phyloP scores from a whole-genome alignment of 2,329 filamentous ascomycete species.

The Teratosphaeria zuluensis region DNA sequence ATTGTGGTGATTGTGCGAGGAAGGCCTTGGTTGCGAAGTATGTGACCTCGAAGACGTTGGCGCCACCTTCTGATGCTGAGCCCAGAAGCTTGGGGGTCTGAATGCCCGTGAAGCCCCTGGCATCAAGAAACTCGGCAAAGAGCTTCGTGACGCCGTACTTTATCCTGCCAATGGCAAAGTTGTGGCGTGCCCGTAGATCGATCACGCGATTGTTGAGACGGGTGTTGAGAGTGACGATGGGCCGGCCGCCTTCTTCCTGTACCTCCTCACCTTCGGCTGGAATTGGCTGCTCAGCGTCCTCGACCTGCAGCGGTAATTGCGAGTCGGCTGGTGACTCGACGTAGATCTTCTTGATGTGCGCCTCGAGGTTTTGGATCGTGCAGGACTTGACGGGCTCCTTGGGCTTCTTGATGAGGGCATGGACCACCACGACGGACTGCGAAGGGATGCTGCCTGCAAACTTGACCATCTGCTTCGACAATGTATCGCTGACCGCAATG shows the following conservation, averaged over 20 bases:
- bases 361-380: slow-evolving; percentile 67
- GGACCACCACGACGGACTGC: slow-evolving; percentile 65
- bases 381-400: slow-evolving; percentile 83
- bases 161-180: slow-evolving; percentile 74
- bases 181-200: slow-evolving; percentile 83
- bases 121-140: slow-evolving; percentile 70
- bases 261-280: slow-evolving; percentile 38
- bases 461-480: slow-evolving; percentile 84
- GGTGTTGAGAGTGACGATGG: slow-evolving; percentile 71
- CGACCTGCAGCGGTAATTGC: slow-evolving; percentile 50
- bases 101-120: slow-evolving; percentile 68
- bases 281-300: slow-evolving; percentile 42
- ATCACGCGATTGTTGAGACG: slow-evolving; percentile 86
- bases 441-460: slow-evolving; percentile 65
- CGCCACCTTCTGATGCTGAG: slow-evolving; percentile 83
- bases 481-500: slow-evolving; percentile 48
- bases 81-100: slow-evolving; percentile 85
- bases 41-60: slow-evolving; percentile 79
- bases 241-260: slow-evolving; percentile 44
- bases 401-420: slow-evolving; percentile 71
- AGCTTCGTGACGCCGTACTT: slow-evolving; percentile 57
- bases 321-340: slow-evolving; percentile 57
- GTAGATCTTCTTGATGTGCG: slow-evolving; percentile 81
- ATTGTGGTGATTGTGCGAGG: slow-evolving; percentile 71
- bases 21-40: slow-evolving; percentile 83